Evolutionary conservation across 176 grass and related monocot genomes (phyloP).

Genomic region (Hordeum marinum): DNA sequence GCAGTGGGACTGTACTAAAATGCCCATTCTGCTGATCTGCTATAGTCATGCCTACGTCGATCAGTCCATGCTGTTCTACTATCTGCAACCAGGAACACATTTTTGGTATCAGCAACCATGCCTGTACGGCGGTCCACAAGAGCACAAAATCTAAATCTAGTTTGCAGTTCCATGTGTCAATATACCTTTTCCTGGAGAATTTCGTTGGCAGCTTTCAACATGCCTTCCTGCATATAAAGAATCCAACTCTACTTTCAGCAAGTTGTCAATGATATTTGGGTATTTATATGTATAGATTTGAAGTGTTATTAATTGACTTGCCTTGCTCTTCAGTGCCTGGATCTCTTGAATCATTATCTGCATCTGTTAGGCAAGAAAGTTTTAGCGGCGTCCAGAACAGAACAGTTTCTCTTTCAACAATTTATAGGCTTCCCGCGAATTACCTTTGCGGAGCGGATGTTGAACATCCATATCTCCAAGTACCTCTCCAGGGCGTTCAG

Average conservation of each 20-base stretch:
- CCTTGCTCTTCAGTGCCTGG: slow-evolving; percentile 84
- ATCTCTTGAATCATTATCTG: slow-evolving; percentile 91
- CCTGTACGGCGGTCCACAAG: not conserved
- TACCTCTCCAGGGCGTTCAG: slow-evolving; percentile 65
- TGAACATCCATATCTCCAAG: slow-evolving; percentile 83
- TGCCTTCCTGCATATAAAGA: slow-evolving; percentile 59
- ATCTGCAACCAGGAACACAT: slow-evolving; percentile 51
- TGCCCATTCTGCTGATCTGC: slow-evolving; percentile 77
- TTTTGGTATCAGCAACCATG: not conserved
- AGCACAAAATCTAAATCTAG: not conserved
- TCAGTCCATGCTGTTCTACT: slow-evolving; percentile 63
- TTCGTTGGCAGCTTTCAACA: slow-evolving; percentile 83
- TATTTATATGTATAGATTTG: slow-evolving; percentile 12
- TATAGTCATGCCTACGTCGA: slow-evolving; percentile 49
- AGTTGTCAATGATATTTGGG: not conserved
- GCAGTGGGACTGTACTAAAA: slow-evolving; percentile 74
- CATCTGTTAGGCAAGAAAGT: slow-evolving; percentile 48
- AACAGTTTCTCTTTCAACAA: not conserved
- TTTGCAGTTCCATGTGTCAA: not conserved
- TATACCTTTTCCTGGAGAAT: slow-evolving; percentile 78
- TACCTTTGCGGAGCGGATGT: slow-evolving; percentile 87
- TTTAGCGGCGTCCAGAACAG: not conserved
- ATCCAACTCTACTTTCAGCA: slow-evolving; percentile 7
- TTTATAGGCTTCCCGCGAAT: not conserved
- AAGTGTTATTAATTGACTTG: slow-evolving; percentile 13